These are phyloP conservation scores for Termitomyces sp. DNA, from an alignment of 768 basidiomycete genomes.

Conservation along the genomic window DNA sequence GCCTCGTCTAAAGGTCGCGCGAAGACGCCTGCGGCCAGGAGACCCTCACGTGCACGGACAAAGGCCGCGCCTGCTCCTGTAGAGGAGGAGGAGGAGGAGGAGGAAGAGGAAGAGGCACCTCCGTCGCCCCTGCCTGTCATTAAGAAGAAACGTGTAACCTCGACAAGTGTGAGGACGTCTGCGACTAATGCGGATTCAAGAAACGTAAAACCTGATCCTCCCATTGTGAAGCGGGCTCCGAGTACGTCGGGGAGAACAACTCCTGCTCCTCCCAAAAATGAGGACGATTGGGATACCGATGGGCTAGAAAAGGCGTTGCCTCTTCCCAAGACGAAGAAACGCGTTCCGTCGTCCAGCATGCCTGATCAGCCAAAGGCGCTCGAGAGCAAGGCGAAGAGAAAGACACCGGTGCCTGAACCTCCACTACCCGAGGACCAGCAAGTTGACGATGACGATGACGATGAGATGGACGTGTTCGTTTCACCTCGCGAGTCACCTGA, in stretches of 20 bases:
- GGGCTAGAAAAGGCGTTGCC: background rate
- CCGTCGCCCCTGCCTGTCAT: constrained; percentile 3
- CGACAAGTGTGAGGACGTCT: background rate
- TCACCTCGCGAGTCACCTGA: constrained; percentile 1
- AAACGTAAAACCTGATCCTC: background rate
- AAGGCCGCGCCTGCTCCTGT: constrained; percentile 11
- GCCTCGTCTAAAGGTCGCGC: constrained; percentile 7
- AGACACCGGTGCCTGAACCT: background rate
- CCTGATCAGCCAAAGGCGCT: background rate
- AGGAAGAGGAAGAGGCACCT: constrained; percentile 14
- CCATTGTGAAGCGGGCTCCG: background rate
- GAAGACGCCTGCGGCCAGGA: constrained; percentile 4
- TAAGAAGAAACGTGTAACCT: background rate
- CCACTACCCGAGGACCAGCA: background rate
- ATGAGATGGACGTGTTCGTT: background rate
- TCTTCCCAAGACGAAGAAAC: background rate
- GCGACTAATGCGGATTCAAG: background rate
- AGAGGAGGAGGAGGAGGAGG: constrained; percentile 18
- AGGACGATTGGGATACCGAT: constrained; percentile 1
- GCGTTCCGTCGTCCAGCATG: background rate
- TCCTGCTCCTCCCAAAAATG: background rate
- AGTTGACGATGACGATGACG: background rate
- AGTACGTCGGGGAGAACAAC: constrained; percentile 6
- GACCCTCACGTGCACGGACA: constrained; percentile 17
- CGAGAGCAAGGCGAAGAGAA: background rate